Base-by-base conservation (phyloP, 306 rosid species). In the Cucumis melo region DNA sequence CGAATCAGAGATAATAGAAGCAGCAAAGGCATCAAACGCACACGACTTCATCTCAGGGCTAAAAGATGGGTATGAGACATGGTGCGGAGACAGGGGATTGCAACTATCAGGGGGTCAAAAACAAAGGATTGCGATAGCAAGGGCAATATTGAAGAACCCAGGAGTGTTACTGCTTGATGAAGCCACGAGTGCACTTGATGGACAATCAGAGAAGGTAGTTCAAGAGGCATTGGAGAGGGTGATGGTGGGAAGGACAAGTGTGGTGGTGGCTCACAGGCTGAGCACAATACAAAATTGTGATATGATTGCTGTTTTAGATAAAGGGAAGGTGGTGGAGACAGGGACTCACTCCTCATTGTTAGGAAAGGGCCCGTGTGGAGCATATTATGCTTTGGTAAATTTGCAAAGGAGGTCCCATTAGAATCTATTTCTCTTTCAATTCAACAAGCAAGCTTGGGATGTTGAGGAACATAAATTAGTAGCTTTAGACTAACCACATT, bases 71-170 rank as follows among this genome's bases (percentile, higher is more conserved):
- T 93, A 90, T 15, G 88, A 85, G 2, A 91, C 98, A 0, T 83
- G 67, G 82, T 93, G 98, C 53, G 98, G 98, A 10, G 88, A 90
- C 58, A 86, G 83, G 81, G 98, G 98, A 15, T 87, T 88, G 46
- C 98, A 91, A 13, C 78, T 93, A 0, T 91, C 97, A 0, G 98
- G 98, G 7, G 98, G 98, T 0, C 96, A 93, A n/a, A 93, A 93
- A 74, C 97, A 93, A 15, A 86, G 98, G 20, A 85, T 93, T 34
- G 98, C 98, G 7, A 93, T 91, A 54, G 98, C 97, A 0, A 75
- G 98, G 5, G 98, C 98, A 1, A 91, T 93, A 79, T 6, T 93
- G 76, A 89, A 86, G 77, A 87, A 93, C 34, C 98, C 96, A 0
- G 63, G 74, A 5, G 87, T 91, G 27, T 71, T 93, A 41, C 20